phyloP scores from a whole-genome alignment of 371 early-diverging fungal species.

The Mucor velutinosus region DNA sequence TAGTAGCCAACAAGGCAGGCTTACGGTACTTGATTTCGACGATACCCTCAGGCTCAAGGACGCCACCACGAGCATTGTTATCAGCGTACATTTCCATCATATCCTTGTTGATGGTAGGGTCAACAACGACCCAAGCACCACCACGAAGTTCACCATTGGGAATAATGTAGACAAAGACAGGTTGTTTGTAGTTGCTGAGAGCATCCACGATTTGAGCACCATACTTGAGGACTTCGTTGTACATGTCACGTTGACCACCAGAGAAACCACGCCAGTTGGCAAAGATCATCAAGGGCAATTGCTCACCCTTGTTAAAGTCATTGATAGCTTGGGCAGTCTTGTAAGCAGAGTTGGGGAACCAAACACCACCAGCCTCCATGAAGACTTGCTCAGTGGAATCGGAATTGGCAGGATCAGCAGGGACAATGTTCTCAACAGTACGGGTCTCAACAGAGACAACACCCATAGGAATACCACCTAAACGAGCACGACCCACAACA shows the following conservation, averaged over 20 bases:
- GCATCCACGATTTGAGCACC: conserved; percentile 98
- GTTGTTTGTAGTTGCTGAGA: conserved; percentile 90
- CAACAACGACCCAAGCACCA: conserved; percentile 99
- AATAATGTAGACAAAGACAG: conserved; percentile 97
- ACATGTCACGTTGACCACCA: conserved; percentile 99
- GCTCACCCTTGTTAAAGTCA: conserved; percentile 98
- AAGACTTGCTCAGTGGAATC: conserved; percentile 87
- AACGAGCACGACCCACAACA: conserved; percentile 91
- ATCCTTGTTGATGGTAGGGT: conserved; percentile 96
- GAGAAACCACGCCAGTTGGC: conserved; percentile 99
- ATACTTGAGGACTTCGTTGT: conserved; percentile 95
- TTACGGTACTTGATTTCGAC: conserved; percentile 99
- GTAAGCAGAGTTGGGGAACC: conserved; percentile 98
- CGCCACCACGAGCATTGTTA: conserved; percentile 89
- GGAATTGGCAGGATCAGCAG: conserved; percentile 94
- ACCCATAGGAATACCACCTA: conserved; percentile 97
- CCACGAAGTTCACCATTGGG: conserved; percentile 97
- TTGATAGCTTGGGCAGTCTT: conserved; percentile 99
- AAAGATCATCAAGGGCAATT: conserved; percentile 96
- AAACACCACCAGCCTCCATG: conserved; percentile 96
- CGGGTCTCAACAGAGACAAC: conserved; percentile 97
- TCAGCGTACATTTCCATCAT: conserved; percentile 99
- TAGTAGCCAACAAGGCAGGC: conserved; percentile 86
- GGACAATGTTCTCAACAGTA: conserved; percentile 87
- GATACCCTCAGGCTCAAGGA: conserved; percentile 98